Conservation (phyloP, 352 stramenopile species). For the Phytopythium oedochilum region DNA sequence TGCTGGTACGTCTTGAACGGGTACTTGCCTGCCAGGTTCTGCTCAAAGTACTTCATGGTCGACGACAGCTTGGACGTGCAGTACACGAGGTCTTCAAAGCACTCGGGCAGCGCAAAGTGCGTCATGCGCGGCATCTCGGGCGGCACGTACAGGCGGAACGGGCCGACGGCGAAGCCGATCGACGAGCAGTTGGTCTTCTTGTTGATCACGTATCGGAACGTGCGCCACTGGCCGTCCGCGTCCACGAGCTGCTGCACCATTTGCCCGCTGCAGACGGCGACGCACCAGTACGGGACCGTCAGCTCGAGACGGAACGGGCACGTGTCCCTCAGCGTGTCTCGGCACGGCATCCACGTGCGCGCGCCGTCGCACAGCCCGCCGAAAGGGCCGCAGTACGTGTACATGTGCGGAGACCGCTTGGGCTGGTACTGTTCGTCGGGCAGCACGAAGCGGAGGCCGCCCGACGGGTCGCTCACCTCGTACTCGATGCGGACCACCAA, state of each 20-base stretch:
- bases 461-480: constrained; percentile 60
- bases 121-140: constrained; percentile 79
- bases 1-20: constrained; percentile 87
- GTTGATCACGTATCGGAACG: constrained; percentile 77
- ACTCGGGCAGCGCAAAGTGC: constrained; percentile 76
- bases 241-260: constrained; percentile 80
- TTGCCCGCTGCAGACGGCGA: constrained; percentile 77
- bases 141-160: constrained; percentile 70
- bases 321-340: constrained; percentile 66
- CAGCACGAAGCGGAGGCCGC: constrained; percentile 68
- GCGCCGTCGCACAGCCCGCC: constrained; percentile 77
- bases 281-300: constrained; percentile 76
- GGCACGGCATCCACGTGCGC: constrained; percentile 82
- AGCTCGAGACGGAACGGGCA: constrained; percentile 75
- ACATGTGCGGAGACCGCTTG: constrained; percentile 79
- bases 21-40: constrained; percentile 60
- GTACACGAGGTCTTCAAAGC: constrained; percentile 72
- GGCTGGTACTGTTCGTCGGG: constrained; percentile 61
- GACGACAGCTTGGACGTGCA: constrained; percentile 69
- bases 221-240: constrained; percentile 45
- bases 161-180: constrained; percentile 74
- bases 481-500: constrained; percentile 76
- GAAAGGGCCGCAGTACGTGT: constrained; percentile 82
- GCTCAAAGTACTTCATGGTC: constrained; percentile 77
- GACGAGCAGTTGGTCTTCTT: constrained; percentile 80